Evolutionary conservation across 83 land plant genomes (phyloP).

Genomic region (Larix sibirica): DNA sequence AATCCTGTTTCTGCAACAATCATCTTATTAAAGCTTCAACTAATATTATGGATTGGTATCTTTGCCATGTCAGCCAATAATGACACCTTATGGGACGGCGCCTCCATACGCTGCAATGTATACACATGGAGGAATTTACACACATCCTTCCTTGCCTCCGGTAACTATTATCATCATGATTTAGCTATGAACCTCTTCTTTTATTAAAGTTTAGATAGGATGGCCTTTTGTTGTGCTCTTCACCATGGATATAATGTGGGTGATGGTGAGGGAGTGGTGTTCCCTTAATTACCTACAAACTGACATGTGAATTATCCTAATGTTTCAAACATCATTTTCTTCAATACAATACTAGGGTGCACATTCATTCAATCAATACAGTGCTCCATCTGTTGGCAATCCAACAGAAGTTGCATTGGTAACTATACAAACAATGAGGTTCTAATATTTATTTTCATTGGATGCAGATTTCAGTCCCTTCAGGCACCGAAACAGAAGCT

Average conservation of each 20-base stretch:
- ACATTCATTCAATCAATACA: constrained; percentile 33
- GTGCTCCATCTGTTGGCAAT: constrained; percentile 5
- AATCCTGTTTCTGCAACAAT: background rate
- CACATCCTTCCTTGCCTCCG: constrained; percentile 61
- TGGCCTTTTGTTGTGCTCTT: background rate
- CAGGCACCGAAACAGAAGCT: constrained; percentile 36
- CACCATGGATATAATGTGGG: background rate
- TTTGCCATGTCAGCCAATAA: constrained; percentile 47
- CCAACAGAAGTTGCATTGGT: constrained; percentile 9
- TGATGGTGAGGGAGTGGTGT: background rate
- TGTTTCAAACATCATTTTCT: background rate
- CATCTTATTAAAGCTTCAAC: background rate
- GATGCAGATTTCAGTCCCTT: constrained; percentile 27
- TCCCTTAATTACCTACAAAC: background rate
- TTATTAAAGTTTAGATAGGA: background rate
- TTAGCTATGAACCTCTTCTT: background rate
- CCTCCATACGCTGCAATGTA: constrained; percentile 74
- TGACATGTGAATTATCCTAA: background rate
- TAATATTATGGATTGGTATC: background rate
- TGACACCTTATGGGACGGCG: constrained; percentile 72
- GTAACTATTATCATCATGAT: constrained; percentile 19
- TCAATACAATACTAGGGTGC: constrained; percentile 17
- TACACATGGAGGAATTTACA: constrained; percentile 76
- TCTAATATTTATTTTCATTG: constrained; percentile 2
- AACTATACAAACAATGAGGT: background rate